Percentiles rank a stretch among this genome's conserved stretches.
Conservation (phyloP, 257 asterid species). For the Solanum chilense region DNA sequence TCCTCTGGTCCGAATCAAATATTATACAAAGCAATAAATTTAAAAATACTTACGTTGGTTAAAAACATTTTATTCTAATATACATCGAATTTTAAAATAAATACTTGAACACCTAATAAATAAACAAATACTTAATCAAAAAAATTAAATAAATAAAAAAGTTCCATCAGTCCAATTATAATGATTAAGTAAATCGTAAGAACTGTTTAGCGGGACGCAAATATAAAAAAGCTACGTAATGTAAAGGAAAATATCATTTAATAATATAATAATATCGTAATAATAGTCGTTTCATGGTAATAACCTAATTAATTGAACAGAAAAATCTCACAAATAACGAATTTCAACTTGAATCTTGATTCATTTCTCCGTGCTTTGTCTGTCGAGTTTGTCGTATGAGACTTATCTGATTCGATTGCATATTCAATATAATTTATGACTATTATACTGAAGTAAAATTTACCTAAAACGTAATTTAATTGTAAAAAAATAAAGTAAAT, state of each 20-base stretch:
- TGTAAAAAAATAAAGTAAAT: neutral
- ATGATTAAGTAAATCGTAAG: neutral
- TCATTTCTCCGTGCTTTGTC: rapidly evolving
- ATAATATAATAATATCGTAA: neutral
- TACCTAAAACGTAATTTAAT: neutral
- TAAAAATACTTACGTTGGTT: neutral
- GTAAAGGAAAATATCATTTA: neutral
- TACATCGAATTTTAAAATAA: neutral
- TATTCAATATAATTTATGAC: too few species aligned
- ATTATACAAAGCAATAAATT: neutral
- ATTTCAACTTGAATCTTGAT: neutral
- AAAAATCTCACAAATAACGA: neutral
- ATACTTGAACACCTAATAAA: neutral
- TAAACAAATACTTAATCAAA: neutral
- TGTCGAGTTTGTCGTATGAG: neutral
- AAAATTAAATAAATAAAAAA: neutral
- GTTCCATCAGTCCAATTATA: neutral
- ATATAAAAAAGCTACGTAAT: neutral
- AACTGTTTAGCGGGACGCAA: neutral
- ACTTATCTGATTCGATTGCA: too few species aligned
- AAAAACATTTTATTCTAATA: neutral
- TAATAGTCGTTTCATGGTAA: too few species aligned
- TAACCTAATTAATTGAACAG: neutral
- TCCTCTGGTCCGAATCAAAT: too few species aligned
- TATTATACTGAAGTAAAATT: neutral